These are phyloP conservation scores for Penicillium occitanis DNA, from an alignment of 2,329 filamentous ascomycete species.

Conservation along the genomic window DNA sequence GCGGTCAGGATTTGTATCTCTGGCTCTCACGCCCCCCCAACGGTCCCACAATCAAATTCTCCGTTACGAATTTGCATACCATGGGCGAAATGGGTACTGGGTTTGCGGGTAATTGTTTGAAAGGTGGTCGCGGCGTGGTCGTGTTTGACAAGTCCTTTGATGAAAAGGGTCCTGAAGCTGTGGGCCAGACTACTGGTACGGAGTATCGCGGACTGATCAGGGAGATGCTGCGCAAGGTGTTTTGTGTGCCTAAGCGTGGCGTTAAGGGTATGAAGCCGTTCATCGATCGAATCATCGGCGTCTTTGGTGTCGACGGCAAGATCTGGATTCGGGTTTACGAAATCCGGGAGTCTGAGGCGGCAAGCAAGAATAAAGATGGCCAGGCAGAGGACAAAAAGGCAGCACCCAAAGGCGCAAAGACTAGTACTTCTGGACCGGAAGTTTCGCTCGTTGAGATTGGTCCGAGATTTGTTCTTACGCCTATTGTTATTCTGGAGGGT, in stretches of 20 bases:
- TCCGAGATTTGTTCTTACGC: conserved; percentile 86
- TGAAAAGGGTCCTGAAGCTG: conserved; percentile 69
- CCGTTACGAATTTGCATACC: conserved; percentile 69
- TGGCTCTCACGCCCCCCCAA: conserved; percentile 93
- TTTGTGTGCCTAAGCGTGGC: conserved; percentile 80
- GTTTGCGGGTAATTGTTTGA: conserved; percentile 90
- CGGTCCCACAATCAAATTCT: conserved; percentile 65
- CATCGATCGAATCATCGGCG: conserved; percentile 90
- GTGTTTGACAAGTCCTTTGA: conserved; percentile 91
- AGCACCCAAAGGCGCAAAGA: conserved; percentile 45
- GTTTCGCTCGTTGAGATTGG: conserved; percentile 89
- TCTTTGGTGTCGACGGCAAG: conserved; percentile 87
- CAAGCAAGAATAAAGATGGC: conserved; percentile 46
- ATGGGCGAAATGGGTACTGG: conserved; percentile 76
- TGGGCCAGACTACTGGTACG: conserved; percentile 53
- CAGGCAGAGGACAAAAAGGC: conserved; percentile 39
- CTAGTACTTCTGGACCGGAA: conserved; percentile 60
- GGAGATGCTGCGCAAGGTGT: conserved; percentile 84
- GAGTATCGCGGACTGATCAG: conserved; percentile 60
- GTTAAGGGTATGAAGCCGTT: conserved; percentile 93
- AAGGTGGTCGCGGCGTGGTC: conserved; percentile 85
- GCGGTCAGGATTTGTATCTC: conserved; percentile 63
- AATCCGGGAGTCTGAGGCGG: conserved; percentile 75
- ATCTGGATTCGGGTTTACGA: conserved; percentile 97
- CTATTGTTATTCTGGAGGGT: conserved; percentile 91